Evolutionary conservation across 1,284 basidiomycete species (phyloP).

Genomic region (Tilletia caries): DNA sequence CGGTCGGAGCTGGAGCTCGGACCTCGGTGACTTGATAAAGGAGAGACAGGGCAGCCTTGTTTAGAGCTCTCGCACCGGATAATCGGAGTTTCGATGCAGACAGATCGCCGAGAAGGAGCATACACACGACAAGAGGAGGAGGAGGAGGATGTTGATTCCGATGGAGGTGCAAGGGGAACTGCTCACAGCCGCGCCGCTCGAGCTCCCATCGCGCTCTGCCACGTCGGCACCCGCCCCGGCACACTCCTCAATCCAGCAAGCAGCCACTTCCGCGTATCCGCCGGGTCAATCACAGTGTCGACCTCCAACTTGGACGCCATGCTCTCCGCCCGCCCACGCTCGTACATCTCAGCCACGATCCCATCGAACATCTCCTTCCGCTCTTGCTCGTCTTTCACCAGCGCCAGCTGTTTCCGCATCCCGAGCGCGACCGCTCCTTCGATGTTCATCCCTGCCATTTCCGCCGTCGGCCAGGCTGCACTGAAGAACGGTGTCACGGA

Average conservation of each 20-base stretch:
- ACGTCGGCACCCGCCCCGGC: background rate
- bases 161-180: no score
- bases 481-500: conserved; percentile 27
- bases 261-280: conserved; percentile 33
- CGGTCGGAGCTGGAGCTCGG: no score
- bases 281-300: conserved; percentile 38
- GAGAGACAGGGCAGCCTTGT: no score
- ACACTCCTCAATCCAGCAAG: conserved; percentile 14
- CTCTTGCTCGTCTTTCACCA: conserved; percentile 22
- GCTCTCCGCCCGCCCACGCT: conserved; percentile 27
- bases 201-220: background rate
- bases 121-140: no score
- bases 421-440: conserved; percentile 33
- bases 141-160: no score
- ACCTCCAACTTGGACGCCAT: conserved; percentile 32
- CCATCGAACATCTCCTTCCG: conserved; percentile 20
- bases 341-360: conserved; percentile 28
- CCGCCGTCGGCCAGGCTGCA: conserved; percentile 29
- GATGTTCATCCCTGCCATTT: conserved; percentile 30
- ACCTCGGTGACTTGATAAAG: no score
- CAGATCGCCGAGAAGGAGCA: no score
- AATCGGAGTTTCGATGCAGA: no score
- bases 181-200: background rate
- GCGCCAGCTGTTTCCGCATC: conserved; percentile 32
- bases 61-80: no score